Evolutionary conservation across 2,329 filamentous ascomycete genomes (phyloP).

Genomic region (Penicillium sclerotiorum): DNA sequence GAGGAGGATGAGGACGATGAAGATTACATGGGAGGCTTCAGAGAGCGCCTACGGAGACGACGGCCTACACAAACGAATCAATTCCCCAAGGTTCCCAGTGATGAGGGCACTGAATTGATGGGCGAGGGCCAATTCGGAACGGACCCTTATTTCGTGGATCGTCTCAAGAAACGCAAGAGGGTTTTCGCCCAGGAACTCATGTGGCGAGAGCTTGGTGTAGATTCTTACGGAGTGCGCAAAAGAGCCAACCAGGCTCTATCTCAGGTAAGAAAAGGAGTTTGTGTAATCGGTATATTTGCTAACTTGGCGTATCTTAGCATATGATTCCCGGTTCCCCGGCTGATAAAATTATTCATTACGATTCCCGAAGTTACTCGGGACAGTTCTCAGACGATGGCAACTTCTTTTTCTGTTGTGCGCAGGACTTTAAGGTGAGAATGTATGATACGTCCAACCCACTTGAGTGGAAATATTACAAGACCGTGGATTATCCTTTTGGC

Average conservation of each 20-base stretch:
- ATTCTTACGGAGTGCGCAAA: conserved; percentile 58
- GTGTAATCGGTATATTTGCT: background rate
- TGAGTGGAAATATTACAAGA: conserved; percentile 95
- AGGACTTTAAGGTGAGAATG: conserved; percentile 94
- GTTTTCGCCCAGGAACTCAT: conserved; percentile 70
- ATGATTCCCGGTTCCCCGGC: conserved; percentile 77
- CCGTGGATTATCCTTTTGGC: conserved; percentile 79
- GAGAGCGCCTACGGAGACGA: conserved; percentile 52
- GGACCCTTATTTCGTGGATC: conserved; percentile 59
- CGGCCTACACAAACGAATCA: conserved; percentile 49
- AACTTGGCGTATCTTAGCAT: conserved; percentile 48
- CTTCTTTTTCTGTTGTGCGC: conserved; percentile 90
- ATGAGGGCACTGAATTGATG: conserved; percentile 77
- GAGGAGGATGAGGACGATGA: conserved; percentile 31
- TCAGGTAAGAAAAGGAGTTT: conserved; percentile 55
- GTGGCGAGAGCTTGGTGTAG: conserved; percentile 78
- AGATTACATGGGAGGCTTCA: conserved; percentile 31
- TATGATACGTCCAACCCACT: conserved; percentile 97
- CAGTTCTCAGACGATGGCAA: conserved; percentile 97
- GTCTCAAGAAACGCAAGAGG: conserved; percentile 58
- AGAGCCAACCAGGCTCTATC: conserved; percentile 68
- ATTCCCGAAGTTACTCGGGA: conserved; percentile 85
- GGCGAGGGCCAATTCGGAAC: conserved; percentile 76
- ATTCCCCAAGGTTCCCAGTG: conserved; percentile 84
- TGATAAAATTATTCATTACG: conserved; percentile 86